These are phyloP conservation scores for Pythium aquatile DNA, from an alignment of 352 stramenopile genomes.

Conservation along the genomic window DNA sequence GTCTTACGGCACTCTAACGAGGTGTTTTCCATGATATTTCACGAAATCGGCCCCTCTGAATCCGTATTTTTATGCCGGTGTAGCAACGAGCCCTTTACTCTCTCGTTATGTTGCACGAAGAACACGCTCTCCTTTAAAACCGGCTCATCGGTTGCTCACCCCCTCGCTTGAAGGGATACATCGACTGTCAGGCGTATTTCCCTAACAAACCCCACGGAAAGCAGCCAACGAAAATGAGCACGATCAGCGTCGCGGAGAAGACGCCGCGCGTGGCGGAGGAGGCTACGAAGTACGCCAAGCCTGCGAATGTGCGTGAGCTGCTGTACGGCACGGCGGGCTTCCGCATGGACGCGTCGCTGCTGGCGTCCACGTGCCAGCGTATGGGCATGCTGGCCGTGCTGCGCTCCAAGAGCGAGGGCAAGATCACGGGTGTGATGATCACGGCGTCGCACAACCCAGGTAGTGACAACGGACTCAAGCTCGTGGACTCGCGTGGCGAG, in stretches of 20 bases:
- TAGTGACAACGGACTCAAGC: conserved; percentile 94
- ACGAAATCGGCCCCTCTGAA: not conserved
- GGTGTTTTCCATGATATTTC: not conserved
- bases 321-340: conserved; percentile 96
- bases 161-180: not conserved
- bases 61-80: not conserved
- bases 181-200: not conserved
- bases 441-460: conserved; percentile 93
- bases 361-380: conserved; percentile 91
- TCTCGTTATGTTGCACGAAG: conserved; percentile 1
- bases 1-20: not conserved
- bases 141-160: not conserved
- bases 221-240: conserved; percentile 29
- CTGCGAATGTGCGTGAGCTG: conserved; percentile 45
- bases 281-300: conserved; percentile 64
- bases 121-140: not conserved
- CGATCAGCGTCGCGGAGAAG: conserved; percentile 68
- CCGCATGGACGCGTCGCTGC: conserved; percentile 86
- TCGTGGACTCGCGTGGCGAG: conserved; percentile 91
- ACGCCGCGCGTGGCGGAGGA: conserved; percentile 79
- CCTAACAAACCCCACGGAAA: not conserved
- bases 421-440: conserved; percentile 93
- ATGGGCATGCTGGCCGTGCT: conserved; percentile 89
- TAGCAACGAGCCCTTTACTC: not conserved
- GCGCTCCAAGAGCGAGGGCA: conserved; percentile 73